These are phyloP conservation scores for Ceriops zippeliana DNA, from an alignment of 345 rosid species.

Conservation along the genomic window DNA sequence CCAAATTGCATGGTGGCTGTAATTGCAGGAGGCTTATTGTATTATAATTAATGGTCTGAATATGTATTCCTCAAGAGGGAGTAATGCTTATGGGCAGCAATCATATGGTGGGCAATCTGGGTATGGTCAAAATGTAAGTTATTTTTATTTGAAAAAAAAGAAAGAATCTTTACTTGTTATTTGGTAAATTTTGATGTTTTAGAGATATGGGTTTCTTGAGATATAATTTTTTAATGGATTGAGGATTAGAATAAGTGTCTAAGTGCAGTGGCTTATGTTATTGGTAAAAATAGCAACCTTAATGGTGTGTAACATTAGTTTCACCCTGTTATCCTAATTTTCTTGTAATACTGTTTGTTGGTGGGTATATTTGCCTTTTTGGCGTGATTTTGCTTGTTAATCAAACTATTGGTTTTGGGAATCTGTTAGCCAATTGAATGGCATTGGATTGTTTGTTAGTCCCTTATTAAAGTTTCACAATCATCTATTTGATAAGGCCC, in stretches of 20 bases:
- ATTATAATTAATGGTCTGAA: not conserved
- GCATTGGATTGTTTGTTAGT: too few relatives aligned
- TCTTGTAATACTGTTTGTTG: too few relatives aligned
- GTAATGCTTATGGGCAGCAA: conserved; percentile 69
- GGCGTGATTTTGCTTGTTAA: not conserved
- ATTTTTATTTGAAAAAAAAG: not conserved
- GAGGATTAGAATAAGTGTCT: too few relatives aligned
- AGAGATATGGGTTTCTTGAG: not conserved
- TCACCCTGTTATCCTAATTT: too few relatives aligned
- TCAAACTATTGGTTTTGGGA: not conserved
- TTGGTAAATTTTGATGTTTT: not conserved
- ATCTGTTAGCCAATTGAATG: too few relatives aligned
- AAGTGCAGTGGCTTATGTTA: too few relatives aligned
- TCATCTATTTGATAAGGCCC: not conserved
- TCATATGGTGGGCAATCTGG: conserved; percentile 69
- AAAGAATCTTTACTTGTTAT: not conserved
- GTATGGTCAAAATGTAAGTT: conserved; percentile 76
- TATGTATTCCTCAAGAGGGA: conserved; percentile 82
- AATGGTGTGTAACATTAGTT: too few relatives aligned
- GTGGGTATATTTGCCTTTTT: not conserved
- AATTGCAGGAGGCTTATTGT: conserved; percentile 13
- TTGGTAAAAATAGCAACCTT: too few relatives aligned
- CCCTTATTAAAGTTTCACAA: too few relatives aligned
- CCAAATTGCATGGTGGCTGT: not conserved
- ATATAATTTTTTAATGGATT: not conserved